These are phyloP conservation scores for Fraxinus cuspidata DNA, from an alignment of 257 asterid species.

Conservation along the genomic window DNA sequence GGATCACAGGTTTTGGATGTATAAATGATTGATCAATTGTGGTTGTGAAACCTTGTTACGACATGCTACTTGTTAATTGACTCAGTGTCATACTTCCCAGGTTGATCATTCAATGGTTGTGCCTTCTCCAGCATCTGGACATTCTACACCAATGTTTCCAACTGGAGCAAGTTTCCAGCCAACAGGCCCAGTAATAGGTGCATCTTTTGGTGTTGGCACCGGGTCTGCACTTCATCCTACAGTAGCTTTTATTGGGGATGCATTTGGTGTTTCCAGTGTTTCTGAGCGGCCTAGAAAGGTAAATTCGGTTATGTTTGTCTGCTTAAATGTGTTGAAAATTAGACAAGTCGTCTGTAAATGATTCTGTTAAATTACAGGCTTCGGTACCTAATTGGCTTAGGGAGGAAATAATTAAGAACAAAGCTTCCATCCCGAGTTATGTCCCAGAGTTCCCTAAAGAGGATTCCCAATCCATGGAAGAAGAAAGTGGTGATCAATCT, in stretches of 20 bases:
- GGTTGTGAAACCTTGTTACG: background rate
- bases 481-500: conserved; percentile 55
- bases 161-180: conserved; percentile 71
- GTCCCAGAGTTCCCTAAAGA: conserved; percentile 44
- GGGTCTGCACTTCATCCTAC: conserved; percentile 62
- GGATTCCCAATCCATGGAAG: conserved; percentile 64
- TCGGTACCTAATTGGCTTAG: conserved; percentile 98
- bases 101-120: conserved; percentile 62
- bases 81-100: conserved; percentile 38
- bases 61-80: conserved; percentile 22
- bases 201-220: conserved; percentile 63
- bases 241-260: conserved; percentile 63
- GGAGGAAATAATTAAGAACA: conserved; percentile 92
- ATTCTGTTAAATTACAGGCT: conserved; percentile 55
- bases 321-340: conserved; percentile 25
- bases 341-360: conserved; percentile 14
- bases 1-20: conserved; percentile 64
- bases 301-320: conserved; percentile 19
- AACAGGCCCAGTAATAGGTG: conserved; percentile 49
- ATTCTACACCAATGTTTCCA: conserved; percentile 64
- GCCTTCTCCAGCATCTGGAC: conserved; percentile 67
- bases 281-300: conserved; percentile 95
- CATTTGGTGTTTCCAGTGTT: conserved; percentile 52
- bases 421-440: conserved; percentile 73
- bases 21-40: conserved; percentile 19